Base-by-base conservation (phyloP, 1,139 yeast species). In the Protomyces lactucae-debilis region DNA sequence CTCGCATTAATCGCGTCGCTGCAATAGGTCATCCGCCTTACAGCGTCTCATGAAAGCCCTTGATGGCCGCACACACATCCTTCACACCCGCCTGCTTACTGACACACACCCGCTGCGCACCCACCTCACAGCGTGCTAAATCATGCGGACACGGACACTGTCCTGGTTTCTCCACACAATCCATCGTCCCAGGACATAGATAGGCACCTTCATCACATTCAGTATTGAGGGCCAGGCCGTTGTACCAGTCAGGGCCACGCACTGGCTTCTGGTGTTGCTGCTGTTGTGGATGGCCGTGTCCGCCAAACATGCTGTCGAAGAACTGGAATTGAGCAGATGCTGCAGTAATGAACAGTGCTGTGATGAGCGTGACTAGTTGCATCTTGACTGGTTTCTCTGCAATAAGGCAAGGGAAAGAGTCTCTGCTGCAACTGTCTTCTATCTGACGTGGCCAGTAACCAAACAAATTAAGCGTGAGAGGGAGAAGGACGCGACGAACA, bases 221-320 rank as follows among this genome's bases (percentile, higher is more conserved):
- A 0, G 57, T 52, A 14, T 59, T 52, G 16, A 59, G 57, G 1
- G 54, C 63, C 14, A 40, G 57, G 10, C 35, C 45, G 3, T 51
- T 52, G 37, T 59, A 59, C 63, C 63, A 59, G 18, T 59, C 63
- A n/a, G 53, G 43, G 8, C 63, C 63, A 8, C 48, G 28, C 16
- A 32, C 18, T 10, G 48, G 51, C n/a, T 25, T 37, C n/a, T 32
- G 59, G 16, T 43, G 51, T 28, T 37, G 61, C 10, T 43, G 53
- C 10, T 36, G 43, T 4, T 59, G 63, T 3, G 37, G 48, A 16
- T 59, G 63, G 6, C 52, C 52, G 21, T 36, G 45, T 5, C 52
- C 52, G 14, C 55, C 46, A 40, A 59, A 59, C 35, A 59, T 36
- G 63, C 54, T 52, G 52, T 59, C 63, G 32, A 59, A 59, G 63